These are phyloP conservation scores for Hericium alpestre DNA, from an alignment of 768 basidiomycete genomes.

Conservation along the genomic window DNA sequence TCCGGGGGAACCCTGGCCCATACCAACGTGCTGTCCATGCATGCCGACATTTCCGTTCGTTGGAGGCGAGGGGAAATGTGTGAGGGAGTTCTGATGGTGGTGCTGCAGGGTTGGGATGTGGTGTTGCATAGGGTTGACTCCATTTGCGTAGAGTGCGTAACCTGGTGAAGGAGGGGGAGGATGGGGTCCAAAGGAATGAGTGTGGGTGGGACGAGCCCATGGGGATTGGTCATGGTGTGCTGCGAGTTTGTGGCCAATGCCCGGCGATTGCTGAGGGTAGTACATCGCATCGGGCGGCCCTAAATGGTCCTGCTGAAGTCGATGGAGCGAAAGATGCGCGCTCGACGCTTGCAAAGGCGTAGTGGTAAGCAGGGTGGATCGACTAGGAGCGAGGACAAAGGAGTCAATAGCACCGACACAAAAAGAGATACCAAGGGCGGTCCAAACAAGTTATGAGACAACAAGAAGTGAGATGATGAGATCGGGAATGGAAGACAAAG, in stretches of 20 bases:
- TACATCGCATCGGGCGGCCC: conserved; percentile 50
- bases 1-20: conserved; percentile 13
- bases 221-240: conserved; percentile 67
- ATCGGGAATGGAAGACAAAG: neutral
- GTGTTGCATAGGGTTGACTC: conserved; percentile 30
- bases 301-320: conserved; percentile 7
- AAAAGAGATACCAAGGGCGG: neutral
- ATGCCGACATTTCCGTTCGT: conserved; percentile 22
- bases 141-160: conserved; percentile 69
- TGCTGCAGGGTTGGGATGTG: conserved; percentile 43
- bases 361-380: neutral
- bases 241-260: conserved; percentile 65
- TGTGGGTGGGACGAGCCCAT: conserved; percentile 51
- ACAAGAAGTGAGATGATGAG: neutral
- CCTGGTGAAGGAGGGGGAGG: conserved; percentile 61
- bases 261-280: conserved; percentile 77
- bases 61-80: conserved; percentile 74
- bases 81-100: conserved; percentile 76
- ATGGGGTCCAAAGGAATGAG: conserved; percentile 30
- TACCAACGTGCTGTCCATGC: conserved; percentile 11
- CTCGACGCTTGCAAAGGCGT: conserved; percentile 2
- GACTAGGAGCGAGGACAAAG: neutral
- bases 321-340: neutral
- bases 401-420: neutral
- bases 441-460: neutral